A percentile compares a stretch with the other conserved stretches of the same genome.
phyloP scores from a whole-genome alignment of 2,329 filamentous ascomycete species.

The Aciculosporium take region DNA sequence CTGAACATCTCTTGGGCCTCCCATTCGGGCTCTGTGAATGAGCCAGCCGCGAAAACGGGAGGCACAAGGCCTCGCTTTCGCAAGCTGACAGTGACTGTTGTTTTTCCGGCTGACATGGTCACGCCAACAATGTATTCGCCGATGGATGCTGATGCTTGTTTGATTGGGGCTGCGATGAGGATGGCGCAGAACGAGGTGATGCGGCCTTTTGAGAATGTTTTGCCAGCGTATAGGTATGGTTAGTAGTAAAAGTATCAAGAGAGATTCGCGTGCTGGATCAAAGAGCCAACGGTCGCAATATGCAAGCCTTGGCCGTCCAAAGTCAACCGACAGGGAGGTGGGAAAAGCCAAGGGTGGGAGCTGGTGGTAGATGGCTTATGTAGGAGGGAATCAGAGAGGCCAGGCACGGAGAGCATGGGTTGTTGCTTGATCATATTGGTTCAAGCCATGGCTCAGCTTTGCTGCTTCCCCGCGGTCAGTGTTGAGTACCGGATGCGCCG shows the following conservation, averaged over 20 bases:
- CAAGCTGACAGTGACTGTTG: conserved; percentile 45
- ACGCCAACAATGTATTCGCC: neutral
- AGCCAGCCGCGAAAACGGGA: conserved; percentile 57
- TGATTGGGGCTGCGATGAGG: neutral
- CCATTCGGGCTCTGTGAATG: conserved; percentile 56
- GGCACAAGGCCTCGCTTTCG: conserved; percentile 43
- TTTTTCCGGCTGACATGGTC: conserved; percentile 12
- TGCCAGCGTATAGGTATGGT: no score
- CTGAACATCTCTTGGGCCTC: conserved; percentile 49
- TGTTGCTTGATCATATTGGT: no score
- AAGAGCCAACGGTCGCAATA: neutral
- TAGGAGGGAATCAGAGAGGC: no score
- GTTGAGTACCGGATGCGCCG: no score
- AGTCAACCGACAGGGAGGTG: neutral
- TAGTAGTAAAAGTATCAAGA: no score
- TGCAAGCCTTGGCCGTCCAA: neutral
- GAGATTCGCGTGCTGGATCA: no score
- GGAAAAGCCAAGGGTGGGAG: neutral
- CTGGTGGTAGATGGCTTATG: neutral
- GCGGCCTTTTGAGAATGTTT: no score
- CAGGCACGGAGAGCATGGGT: no score
- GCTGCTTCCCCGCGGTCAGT: no score
- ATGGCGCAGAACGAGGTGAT: no score
- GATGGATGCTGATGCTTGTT: neutral
- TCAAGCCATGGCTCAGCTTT: no score